A percentile compares a stretch with the other conserved stretches of the same genome.
These are phyloP conservation scores for Ganoderma meredithae DNA, from an alignment of 1,284 basidiomycete species.

Conservation along the genomic window DNA sequence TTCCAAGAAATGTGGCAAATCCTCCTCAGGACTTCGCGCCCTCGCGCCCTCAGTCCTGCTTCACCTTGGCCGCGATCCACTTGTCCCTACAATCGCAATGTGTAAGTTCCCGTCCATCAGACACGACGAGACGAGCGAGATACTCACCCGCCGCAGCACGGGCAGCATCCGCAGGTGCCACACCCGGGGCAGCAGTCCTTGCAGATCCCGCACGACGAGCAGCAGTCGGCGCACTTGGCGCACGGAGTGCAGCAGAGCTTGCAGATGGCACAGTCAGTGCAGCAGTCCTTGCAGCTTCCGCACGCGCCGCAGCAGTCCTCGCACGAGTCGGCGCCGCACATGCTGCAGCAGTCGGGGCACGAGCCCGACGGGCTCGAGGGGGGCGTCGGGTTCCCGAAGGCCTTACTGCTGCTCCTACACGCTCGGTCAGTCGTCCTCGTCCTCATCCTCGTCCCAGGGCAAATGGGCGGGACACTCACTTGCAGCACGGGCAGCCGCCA, in stretches of 20 bases:
- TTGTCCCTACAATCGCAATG: not conserved
- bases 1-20: not conserved
- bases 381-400: not conserved
- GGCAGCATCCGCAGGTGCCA: not conserved
- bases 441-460: not conserved
- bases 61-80: not conserved
- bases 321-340: not conserved
- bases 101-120: not conserved
- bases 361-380: no score
- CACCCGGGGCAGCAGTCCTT: not conserved
- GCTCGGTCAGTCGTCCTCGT: not conserved
- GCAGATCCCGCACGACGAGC: not conserved
- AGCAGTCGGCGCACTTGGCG: not conserved
- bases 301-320: not conserved
- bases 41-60: not conserved
- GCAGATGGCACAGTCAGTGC: not conserved
- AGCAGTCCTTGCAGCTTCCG: not conserved
- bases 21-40: not conserved
- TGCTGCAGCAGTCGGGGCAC: not conserved
- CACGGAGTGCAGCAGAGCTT: not conserved
- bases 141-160: conserved; percentile 2
- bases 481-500: conserved; percentile 1
- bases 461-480: not conserved
- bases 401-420: not conserved
- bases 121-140: not conserved